Percentiles rank a stretch among this genome's conserved stretches.
Evolutionary conservation across 768 basidiomycete genomes (phyloP).

Genomic region (Lepiota brunneoincarnata): DNA sequence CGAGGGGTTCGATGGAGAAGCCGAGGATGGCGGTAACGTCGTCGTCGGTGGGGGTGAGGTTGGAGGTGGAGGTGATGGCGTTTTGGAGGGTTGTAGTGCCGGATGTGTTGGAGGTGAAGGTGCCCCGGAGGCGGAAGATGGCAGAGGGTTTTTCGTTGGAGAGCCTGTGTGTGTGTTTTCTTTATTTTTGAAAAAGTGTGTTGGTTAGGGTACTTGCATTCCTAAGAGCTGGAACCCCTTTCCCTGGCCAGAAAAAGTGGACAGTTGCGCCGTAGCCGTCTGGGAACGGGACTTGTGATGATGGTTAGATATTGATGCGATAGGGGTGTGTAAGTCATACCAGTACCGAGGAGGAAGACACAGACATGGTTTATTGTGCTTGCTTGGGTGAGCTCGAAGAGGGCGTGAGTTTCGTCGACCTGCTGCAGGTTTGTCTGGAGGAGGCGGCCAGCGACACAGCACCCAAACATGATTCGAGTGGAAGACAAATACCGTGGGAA

Average conservation of each 20-base stretch:
- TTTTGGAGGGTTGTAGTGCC: conserved; percentile 32
- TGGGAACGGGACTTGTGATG: conserved; percentile 64
- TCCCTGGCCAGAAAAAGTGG: conserved; percentile 84
- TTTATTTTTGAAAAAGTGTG: background rate
- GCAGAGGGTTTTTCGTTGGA: conserved; percentile 90
- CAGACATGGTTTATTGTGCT: conserved; percentile 81
- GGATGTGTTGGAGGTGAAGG: conserved; percentile 43
- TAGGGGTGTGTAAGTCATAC: conserved; percentile 34
- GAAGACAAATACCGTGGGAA: background rate
- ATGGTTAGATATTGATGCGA: too few relatives aligned
- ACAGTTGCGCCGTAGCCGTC: conserved; percentile 83
- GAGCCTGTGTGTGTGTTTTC: conserved; percentile 46
- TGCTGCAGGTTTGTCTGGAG: conserved; percentile 80
- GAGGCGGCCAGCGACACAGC: conserved; percentile 73
- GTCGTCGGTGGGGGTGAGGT: conserved; percentile 20
- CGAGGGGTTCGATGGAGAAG: conserved; percentile 74
- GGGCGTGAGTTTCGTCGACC: conserved; percentile 80
- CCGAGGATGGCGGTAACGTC: conserved; percentile 76
- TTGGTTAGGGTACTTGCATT: conserved; percentile 49
- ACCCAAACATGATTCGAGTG: conserved; percentile 69
- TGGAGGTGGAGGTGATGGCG: conserved; percentile 33
- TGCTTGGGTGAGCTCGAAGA: conserved; percentile 72
- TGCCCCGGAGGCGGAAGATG: conserved; percentile 78
- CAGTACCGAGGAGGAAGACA: conserved; percentile 78
- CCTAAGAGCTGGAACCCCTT: conserved; percentile 84